phyloP scores from a whole-genome alignment of 2,329 filamentous ascomycete species.

The Falciphora oryzae region DNA sequence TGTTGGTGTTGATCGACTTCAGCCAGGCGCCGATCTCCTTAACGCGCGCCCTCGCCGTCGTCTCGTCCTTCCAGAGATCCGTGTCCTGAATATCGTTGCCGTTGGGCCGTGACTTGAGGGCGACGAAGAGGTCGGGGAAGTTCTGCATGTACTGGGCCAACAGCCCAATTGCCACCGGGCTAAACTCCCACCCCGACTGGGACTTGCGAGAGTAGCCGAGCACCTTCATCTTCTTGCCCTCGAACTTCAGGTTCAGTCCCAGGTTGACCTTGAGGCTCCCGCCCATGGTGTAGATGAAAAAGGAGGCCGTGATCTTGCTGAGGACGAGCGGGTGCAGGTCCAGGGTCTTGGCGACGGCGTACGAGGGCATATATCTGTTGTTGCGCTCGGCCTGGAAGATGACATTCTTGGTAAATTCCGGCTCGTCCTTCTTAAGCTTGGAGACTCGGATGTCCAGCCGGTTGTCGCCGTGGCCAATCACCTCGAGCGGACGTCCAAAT shows the following conservation, averaged over 20 bases:
- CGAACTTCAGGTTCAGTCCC: constrained; percentile 94
- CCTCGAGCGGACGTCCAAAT: constrained; percentile 84
- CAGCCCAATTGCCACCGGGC: constrained; percentile 71
- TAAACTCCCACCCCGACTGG: constrained; percentile 91
- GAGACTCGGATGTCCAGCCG: constrained; percentile 78
- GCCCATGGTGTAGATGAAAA: constrained; percentile 72
- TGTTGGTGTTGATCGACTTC: constrained; percentile 84
- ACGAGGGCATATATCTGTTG: constrained; percentile 80
- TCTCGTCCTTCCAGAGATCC: constrained; percentile 69
- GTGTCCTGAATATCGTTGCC: constrained; percentile 78
- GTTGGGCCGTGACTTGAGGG: constrained; percentile 77
- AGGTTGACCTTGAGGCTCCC: constrained; percentile 75
- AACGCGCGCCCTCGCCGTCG: constrained; percentile 69
- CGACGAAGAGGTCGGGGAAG: constrained; percentile 93
- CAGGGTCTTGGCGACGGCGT: constrained; percentile 77
- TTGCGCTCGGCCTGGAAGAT: constrained; percentile 63
- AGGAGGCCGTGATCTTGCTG: constrained; percentile 94
- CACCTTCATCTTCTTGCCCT: constrained; percentile 91
- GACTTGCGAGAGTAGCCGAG: constrained; percentile 89
- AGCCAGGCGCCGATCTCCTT: constrained; percentile 94
- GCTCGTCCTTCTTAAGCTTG: constrained; percentile 64
- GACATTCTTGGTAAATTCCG: constrained; percentile 73
- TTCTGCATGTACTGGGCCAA: constrained; percentile 85
- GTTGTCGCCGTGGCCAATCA: constrained; percentile 66
- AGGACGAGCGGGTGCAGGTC: constrained; percentile 79